Evolutionary conservation across 805 yeast species (phyloP), one percentile per base, ranked within the genome.

Genomic region (Starmerella geochares): DNA sequence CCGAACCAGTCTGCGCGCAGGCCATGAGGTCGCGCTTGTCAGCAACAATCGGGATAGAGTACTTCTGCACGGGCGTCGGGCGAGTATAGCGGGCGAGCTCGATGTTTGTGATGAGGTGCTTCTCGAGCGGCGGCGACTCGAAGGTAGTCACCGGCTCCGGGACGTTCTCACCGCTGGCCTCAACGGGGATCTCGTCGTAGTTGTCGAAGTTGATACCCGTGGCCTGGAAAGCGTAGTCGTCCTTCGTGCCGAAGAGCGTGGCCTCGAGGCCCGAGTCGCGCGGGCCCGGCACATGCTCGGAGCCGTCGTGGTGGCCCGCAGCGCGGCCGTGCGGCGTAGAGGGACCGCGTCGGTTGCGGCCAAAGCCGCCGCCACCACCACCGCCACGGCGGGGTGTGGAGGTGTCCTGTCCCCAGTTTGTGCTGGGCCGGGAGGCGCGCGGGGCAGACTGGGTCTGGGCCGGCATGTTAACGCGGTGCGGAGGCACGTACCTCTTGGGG

Each of bases 121-220:
- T 70, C 64, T 88, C 96, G 67, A 94, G 77, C 50, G 97, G 97
- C 57, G 97, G 97, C 55, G 87, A 67, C 52, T 92, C 84, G 70
- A 92, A 92, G 49, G 83, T 72, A 55, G 81, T 71, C 61, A 92
- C 84, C 57, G 96, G 87, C 65, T 88, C 97, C 54, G 98, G 98
- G 49, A 86, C 95, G 54, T 83, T 79, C 35, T 82, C 83, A 71
- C 99, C 99, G 44, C 94, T 71, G 45, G 96, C 99, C 71, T 92
- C 97, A 56, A 92, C 96, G 54, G 98, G 98, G 57, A 92, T 92
- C 53, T 94, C 97, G 67, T 92, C 99, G 70, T 92, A 92, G 75
- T 86, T 87, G 70, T 94, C 99, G 65, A 92, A 92, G 74, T 92
- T 92, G 71, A 92, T 92, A 76, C 99, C 99, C 33, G 95, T 83